A percentile compares a stretch with the other conserved stretches of the same genome.
These are phyloP conservation scores for Ilyonectria sp. DNA, from an alignment of 2,329 filamentous ascomycete genomes.

Conservation along the genomic window DNA sequence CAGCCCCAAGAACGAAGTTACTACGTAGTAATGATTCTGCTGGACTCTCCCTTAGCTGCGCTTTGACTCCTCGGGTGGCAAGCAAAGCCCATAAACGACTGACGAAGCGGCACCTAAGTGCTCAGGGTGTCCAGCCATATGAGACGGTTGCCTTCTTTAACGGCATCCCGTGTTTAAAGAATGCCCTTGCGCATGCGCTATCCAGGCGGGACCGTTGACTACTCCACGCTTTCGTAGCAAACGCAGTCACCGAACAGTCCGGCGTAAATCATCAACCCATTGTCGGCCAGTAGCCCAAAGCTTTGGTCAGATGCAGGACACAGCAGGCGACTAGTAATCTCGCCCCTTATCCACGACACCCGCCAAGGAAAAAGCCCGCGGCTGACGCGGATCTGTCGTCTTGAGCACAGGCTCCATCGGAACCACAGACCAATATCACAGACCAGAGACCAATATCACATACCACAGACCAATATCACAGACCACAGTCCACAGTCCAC, in stretches of 20 bases:
- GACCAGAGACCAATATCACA: neutral
- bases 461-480: neutral
- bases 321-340: slow-evolving; percentile 10
- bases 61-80: neutral
- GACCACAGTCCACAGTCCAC: neutral
- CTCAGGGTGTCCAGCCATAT: neutral
- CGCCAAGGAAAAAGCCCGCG: neutral
- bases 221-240: neutral
- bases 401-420: neutral
- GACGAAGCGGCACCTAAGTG: neutral
- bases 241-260: neutral
- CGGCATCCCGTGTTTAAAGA: too few relatives aligned
- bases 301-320: slow-evolving; percentile 4
- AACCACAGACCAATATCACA: neutral
- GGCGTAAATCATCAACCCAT: slow-evolving; percentile 1
- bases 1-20: neutral
- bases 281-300: neutral
- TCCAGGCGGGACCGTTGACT: neutral
- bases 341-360: neutral
- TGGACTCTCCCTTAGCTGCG: neutral
- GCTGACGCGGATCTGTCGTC: slow-evolving; percentile 10
- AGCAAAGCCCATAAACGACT: neutral
- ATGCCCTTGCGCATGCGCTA: neutral
- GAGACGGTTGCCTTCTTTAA: too few relatives aligned
- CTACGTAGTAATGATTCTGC: neutral